Evolutionary conservation across 495 filamentous ascomycete genomes (phyloP).

Genomic region (Penicillium riverlandense): DNA sequence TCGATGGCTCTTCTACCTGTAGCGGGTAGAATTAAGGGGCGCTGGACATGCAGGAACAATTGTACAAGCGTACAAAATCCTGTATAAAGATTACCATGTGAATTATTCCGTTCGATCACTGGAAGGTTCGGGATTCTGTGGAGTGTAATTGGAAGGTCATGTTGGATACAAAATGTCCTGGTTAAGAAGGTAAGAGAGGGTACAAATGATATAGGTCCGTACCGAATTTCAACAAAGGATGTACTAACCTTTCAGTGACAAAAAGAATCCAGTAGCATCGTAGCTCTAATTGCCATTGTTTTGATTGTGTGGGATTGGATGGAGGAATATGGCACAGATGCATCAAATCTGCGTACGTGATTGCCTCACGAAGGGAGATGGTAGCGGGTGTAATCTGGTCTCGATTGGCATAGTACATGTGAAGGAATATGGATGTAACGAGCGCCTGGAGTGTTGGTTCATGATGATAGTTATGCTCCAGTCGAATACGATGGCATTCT

Average conservation of each 20-base stretch:
- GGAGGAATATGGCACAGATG: slow-evolving; percentile 4
- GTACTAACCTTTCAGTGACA: slow-evolving; percentile 11
- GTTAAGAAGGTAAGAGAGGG: too few species aligned
- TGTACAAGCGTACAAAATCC: slow-evolving; percentile 8
- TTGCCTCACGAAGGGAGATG: slow-evolving; percentile 9
- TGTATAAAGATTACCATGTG: slow-evolving; percentile 1
- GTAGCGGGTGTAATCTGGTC: slow-evolving; percentile 10
- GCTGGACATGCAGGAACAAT: slow-evolving; percentile 6
- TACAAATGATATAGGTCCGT: too few species aligned
- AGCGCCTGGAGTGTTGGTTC: slow-evolving; percentile 3
- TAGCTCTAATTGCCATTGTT: slow-evolving; percentile 7
- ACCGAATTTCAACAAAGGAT: background rate
- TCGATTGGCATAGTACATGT: slow-evolving; percentile 14
- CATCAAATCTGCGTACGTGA: slow-evolving; percentile 10
- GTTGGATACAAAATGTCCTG: slow-evolving; percentile 15
- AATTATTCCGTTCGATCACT: slow-evolving; percentile 1
- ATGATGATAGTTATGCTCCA: slow-evolving; percentile 2
- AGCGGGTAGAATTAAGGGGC: slow-evolving; percentile 1
- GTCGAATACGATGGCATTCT: slow-evolving; percentile 9
- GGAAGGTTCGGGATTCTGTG: slow-evolving; percentile 8
- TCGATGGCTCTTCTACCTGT: slow-evolving; percentile 1
- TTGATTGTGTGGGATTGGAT: background rate
- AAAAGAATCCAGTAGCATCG: slow-evolving; percentile 12
- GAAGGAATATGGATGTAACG: slow-evolving; percentile 9
- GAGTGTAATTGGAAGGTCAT: slow-evolving; percentile 9